Evolutionary conservation across 2,329 filamentous ascomycete genomes (phyloP).

Genomic region (Bipolaris sorokiniana): DNA sequence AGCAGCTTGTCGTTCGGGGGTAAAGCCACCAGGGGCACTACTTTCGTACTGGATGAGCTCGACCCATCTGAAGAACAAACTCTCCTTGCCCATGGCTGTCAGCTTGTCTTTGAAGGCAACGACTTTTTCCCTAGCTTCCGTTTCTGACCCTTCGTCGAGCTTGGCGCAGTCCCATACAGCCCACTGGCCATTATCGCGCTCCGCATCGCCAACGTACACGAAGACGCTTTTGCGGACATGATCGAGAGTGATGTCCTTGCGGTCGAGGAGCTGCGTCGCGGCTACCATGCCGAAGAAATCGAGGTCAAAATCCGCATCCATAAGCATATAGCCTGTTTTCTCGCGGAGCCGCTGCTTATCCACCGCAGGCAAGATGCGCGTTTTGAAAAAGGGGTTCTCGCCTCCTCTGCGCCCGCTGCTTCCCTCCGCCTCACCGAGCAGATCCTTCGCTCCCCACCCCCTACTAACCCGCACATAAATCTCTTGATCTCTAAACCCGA

Average conservation of each 20-base stretch:
- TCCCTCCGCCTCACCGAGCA: constrained; percentile 57
- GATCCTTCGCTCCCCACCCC: constrained; percentile 69
- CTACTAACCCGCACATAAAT: constrained; percentile 80
- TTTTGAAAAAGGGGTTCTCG: constrained; percentile 63
- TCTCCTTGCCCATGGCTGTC: constrained; percentile 78
- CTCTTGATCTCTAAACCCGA: constrained; percentile 81
- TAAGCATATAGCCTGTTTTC: constrained; percentile 88
- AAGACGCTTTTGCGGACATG: constrained; percentile 72
- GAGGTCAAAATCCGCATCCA: constrained; percentile 85
- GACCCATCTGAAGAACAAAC: constrained; percentile 89
- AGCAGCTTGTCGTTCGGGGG: constrained; percentile 71
- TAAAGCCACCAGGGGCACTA: constrained; percentile 78
- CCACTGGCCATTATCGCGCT: constrained; percentile 66
- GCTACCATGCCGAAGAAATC: constrained; percentile 82
- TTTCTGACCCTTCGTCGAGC: constrained; percentile 59
- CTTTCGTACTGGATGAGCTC: constrained; percentile 91
- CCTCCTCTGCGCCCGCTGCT: constrained; percentile 55
- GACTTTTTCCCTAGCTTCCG: constrained; percentile 73
- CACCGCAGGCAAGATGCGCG: constrained; percentile 71
- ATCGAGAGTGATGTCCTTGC: constrained; percentile 64
- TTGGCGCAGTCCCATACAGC: constrained; percentile 68
- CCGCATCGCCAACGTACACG: constrained; percentile 38
- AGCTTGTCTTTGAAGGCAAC: constrained; percentile 80
- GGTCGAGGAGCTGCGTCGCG: constrained; percentile 72
- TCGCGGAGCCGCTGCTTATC: constrained; percentile 68